phyloP scores from a whole-genome alignment of 1,139 yeast genomes.

The Geotrichum aggregatum region DNA sequence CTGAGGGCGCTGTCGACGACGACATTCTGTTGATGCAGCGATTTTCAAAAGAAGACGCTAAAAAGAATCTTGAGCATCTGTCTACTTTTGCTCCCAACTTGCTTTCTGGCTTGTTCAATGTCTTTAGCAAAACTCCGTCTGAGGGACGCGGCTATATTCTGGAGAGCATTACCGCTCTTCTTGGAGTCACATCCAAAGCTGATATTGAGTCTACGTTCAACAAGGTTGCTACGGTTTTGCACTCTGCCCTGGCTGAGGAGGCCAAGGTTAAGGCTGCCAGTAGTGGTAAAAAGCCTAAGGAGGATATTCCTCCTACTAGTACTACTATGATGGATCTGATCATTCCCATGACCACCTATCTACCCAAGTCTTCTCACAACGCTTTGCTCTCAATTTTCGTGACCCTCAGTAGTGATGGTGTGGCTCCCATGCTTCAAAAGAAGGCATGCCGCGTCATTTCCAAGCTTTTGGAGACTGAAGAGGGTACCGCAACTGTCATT shows the following conservation, averaged over 20 bases:
- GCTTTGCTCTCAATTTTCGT: conserved; percentile 77
- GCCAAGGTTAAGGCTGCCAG: conserved; percentile 32
- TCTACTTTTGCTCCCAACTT: conserved; percentile 65
- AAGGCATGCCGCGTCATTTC: conserved; percentile 81
- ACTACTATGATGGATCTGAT: conserved; percentile 89
- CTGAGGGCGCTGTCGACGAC: conserved; percentile 52
- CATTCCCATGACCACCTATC: conserved; percentile 79
- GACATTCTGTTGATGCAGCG: conserved; percentile 58
- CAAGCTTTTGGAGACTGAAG: conserved; percentile 62
- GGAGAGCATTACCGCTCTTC: conserved; percentile 78
- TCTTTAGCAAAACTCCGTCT: conserved; percentile 79
- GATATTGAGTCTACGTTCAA: conserved; percentile 76
- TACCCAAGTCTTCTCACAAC: conserved; percentile 65
- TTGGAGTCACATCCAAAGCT: conserved; percentile 61
- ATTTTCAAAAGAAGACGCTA: conserved; percentile 56
- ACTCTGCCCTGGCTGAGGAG: conserved; percentile 62
- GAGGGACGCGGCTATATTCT: conserved; percentile 79
- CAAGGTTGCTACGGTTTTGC: conserved; percentile 76
- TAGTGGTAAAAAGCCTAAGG: conserved; percentile 33
- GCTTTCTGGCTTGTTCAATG: conserved; percentile 83
- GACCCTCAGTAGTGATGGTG: conserved; percentile 55
- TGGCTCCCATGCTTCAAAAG: conserved; percentile 71
- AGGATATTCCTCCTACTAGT: conserved; percentile 48
- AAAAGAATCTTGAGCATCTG: conserved; percentile 56
- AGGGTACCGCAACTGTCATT: conserved; percentile 51